These are phyloP conservation scores for Nannochloropsis oceanica DNA, from an alignment of 108 stramenopile species.

Conservation along the genomic window DNA sequence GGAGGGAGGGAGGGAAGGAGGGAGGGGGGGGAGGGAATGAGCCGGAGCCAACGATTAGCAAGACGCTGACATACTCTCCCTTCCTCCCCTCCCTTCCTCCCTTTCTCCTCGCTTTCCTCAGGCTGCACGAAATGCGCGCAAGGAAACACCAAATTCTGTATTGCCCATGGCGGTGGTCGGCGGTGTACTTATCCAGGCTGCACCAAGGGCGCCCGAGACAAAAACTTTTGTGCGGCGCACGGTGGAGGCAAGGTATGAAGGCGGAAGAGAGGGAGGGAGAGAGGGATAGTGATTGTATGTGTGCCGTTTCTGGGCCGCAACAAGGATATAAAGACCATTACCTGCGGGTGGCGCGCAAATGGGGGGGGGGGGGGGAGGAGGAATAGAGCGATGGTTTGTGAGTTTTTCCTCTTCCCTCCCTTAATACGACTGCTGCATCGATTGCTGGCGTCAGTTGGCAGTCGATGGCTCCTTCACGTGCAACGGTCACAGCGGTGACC, in stretches of 20 bases:
- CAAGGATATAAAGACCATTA: too few relatives aligned
- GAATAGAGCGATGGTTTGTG: too few relatives aligned
- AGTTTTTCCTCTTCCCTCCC: too few relatives aligned
- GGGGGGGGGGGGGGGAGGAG: background rate
- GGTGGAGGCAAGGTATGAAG: constrained; percentile 23
- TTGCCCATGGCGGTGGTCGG: constrained; percentile 91
- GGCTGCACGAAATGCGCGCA: constrained; percentile 37
- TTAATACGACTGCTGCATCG: too few relatives aligned
- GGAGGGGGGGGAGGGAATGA: background rate
- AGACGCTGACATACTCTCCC: background rate
- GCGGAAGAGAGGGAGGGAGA: background rate
- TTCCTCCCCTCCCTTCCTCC: background rate
- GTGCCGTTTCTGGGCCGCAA: too few relatives aligned
- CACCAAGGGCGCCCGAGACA: constrained; percentile 77
- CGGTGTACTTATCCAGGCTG: constrained; percentile 78
- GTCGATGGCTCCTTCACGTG: background rate
- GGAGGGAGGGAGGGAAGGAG: background rate
- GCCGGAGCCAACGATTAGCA: background rate
- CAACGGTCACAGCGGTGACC: too few relatives aligned
- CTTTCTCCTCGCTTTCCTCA: background rate
- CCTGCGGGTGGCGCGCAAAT: too few relatives aligned
- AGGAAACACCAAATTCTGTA: constrained; percentile 75
- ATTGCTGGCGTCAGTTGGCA: background rate
- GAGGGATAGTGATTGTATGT: background rate
- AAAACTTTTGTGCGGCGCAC: constrained; percentile 39